Evolutionary conservation across 805 yeast genomes (phyloP), one percentile per base, ranked within the genome.

Genomic region (Lipomyces japonicus): DNA sequence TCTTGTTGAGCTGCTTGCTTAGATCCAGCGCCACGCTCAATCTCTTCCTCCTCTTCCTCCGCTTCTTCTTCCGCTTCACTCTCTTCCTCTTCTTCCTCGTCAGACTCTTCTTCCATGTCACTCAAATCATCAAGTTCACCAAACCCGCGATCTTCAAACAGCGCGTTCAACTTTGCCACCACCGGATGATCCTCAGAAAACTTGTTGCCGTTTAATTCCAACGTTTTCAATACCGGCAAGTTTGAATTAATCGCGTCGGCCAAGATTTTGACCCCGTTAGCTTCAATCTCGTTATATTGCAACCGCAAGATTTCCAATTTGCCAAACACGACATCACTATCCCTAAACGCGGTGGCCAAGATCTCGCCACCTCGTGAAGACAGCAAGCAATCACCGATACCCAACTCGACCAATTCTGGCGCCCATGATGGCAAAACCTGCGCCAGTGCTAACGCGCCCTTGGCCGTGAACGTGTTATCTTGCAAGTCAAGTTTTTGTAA

Each of bases 71-170:
- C 79, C 2, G 73, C 82, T 3, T 75, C 81, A 9, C 76, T 82
- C 18, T 76, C 83, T 2, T 77, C 84, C 21, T 81, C 86, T 48
- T 81, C 87, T 46, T 80, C 87, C 22, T 79, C 86, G 42, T 80
- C 79, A 56, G 80, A 80, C 31, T 77, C 72, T 67, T 88, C 96
- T 72, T 91, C 98, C 71, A 93, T 78, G 61, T 93, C 98, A 61
- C 91, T 97, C 43, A 93, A 75, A 65, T 93, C 98, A 62, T 91
- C 96, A 30, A 93, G 72, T 66, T 84, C 91, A 54, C 95, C 96
- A 50, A 72, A 68, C 0, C 90, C 93, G 63, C 88, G 79, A 35
- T 74, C 77, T 49, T 78, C 86, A 60, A 91, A 88, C 16, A 81
- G 67, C 19, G 73, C 78, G 42, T 68, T 74, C 57, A 91, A 78